A percentile compares a stretch with the other conserved stretches of the same genome.
Conservation (phyloP, 176 grass and related monocot genomes). For the Raddia guianensis region DNA sequence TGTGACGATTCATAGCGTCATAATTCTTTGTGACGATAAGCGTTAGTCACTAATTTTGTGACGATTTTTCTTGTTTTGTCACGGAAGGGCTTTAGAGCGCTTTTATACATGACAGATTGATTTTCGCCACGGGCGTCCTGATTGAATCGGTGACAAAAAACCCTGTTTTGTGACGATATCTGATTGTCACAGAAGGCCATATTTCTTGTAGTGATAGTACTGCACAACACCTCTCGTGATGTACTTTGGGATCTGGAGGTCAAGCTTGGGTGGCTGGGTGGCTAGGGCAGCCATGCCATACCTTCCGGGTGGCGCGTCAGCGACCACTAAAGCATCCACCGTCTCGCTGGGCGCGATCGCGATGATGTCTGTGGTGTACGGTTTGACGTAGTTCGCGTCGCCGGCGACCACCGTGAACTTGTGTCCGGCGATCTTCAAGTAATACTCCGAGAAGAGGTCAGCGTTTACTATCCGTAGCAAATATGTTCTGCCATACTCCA, state of each 20-base stretch:
- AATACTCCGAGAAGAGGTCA: conserved; percentile 32
- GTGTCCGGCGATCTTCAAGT: conserved; percentile 30
- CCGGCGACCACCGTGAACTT: conserved; percentile 29
- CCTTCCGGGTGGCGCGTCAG: conserved; percentile 1
- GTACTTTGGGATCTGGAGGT: neutral
- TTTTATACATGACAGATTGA: no score
- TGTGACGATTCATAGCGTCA: no score
- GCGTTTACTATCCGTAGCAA: conserved; percentile 14
- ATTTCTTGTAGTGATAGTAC: no score
- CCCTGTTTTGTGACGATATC: no score
- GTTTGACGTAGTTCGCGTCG: conserved; percentile 33
- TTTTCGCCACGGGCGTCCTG: no score
- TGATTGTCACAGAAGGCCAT: no score
- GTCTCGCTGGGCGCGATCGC: conserved; percentile 25
- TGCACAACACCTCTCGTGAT: neutral
- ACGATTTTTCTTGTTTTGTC: no score
- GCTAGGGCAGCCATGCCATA: conserved; percentile 34
- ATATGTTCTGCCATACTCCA: conserved; percentile 17
- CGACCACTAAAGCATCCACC: conserved; percentile 29
- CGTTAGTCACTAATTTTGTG: no score
- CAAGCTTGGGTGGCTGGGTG: neutral
- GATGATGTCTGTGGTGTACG: conserved; percentile 31
- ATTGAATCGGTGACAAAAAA: no score
- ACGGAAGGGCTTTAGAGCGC: no score
- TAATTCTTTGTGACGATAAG: no score